These are phyloP conservation scores for Ophiostoma sp. DNA, from an alignment of 2,329 filamentous ascomycete species.

Conservation along the genomic window DNA sequence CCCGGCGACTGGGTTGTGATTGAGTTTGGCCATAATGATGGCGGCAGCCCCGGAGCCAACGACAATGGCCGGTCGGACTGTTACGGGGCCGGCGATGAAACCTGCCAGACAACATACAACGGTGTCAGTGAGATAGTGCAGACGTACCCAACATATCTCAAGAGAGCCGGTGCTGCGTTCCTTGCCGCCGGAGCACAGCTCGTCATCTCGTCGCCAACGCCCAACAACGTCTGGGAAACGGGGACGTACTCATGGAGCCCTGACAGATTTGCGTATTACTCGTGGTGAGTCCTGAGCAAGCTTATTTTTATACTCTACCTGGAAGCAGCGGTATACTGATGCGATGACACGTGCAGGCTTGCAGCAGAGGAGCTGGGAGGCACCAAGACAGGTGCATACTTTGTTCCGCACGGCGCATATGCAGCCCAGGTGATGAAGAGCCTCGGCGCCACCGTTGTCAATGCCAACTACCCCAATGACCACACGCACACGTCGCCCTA, in stretches of 20 bases:
- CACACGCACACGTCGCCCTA: slow-evolving; percentile 57
- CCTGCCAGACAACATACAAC: slow-evolving; percentile 42
- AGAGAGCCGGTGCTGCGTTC: slow-evolving; percentile 51
- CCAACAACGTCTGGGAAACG: slow-evolving; percentile 54
- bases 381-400: slow-evolving; percentile 42
- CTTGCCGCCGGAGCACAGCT: slow-evolving; percentile 55
- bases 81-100: slow-evolving; percentile 47
- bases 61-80: slow-evolving; percentile 61
- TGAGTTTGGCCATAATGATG: slow-evolving; percentile 68
- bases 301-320: not conserved
- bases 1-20: slow-evolving; percentile 60
- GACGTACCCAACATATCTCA: slow-evolving; percentile 57
- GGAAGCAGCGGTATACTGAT: not conserved
- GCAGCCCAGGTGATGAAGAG: slow-evolving; percentile 46
- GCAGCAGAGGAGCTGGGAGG: slow-evolving; percentile 37
- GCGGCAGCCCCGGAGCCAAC: slow-evolving; percentile 45
- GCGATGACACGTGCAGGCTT: slow-evolving; percentile 21
- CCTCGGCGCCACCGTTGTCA: slow-evolving; percentile 46
- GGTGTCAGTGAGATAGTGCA: slow-evolving; percentile 49
- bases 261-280: slow-evolving; percentile 53
- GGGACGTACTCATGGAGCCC: slow-evolving; percentile 46
- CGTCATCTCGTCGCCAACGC: slow-evolving; percentile 53
- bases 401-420: slow-evolving; percentile 53
- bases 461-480: slow-evolving; percentile 52
- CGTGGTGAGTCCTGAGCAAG: not conserved